These are phyloP conservation scores for Berberis vulgaris DNA, from an alignment of 164 flowering plant species.

Conservation along the genomic window DNA sequence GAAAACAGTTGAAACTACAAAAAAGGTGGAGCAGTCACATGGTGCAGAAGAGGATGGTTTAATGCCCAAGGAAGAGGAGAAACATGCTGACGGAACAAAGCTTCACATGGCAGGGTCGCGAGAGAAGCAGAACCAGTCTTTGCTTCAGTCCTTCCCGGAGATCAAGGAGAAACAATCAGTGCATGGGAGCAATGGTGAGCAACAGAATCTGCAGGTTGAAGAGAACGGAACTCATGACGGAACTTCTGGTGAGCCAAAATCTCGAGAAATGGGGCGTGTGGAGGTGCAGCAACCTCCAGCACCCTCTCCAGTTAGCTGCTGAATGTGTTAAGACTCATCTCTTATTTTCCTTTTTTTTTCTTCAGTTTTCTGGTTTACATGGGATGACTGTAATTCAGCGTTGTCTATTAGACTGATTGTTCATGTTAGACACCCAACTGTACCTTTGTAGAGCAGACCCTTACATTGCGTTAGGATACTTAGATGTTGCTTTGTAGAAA, in stretches of 20 bases:
- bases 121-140: constrained; percentile 10
- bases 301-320: constrained; percentile 18
- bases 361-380: not conserved
- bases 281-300: constrained; percentile 13
- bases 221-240: constrained; percentile 21
- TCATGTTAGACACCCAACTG: constrained; percentile 1
- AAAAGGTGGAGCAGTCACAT: constrained; percentile 14
- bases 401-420: constrained; percentile 12
- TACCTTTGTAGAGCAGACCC: constrained; percentile 9
- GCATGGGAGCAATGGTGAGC: constrained; percentile 5
- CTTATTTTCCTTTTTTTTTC: not conserved
- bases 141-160: constrained; percentile 12
- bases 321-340: not conserved
- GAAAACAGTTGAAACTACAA: constrained; percentile 3
- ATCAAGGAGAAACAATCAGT: constrained; percentile 19
- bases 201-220: constrained; percentile 5
- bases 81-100: not conserved
- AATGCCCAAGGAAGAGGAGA: constrained; percentile 1
- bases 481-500: constrained; percentile 6
- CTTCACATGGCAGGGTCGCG: no score
- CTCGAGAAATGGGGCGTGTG: constrained; percentile 19
- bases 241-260: constrained; percentile 7
- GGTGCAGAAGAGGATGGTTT: not conserved
- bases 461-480: not conserved
- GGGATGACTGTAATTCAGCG: constrained; percentile 7